Percentiles rank a stretch among this genome's conserved stretches.
Evolutionary conservation across 148 eudicot genomes (phyloP).

Genomic region (Amaranthus hypochondriacus): DNA sequence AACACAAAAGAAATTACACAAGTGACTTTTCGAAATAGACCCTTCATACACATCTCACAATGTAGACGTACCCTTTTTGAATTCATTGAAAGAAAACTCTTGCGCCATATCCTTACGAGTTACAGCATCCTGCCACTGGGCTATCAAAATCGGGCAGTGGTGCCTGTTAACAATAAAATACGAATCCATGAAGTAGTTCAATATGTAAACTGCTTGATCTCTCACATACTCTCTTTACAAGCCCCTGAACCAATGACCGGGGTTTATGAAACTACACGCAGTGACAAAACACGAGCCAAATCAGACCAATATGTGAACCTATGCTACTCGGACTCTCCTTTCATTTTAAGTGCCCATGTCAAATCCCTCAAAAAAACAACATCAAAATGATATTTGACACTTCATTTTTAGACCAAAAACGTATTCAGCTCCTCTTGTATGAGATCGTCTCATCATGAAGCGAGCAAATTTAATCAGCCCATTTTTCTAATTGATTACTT

Average conservation of each 20-base stretch:
- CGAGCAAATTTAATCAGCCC: too few relatives aligned
- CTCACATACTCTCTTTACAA: neutral
- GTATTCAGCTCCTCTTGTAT: too few relatives aligned
- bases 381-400: too few relatives aligned
- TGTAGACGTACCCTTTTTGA: slow-evolving; percentile 58
- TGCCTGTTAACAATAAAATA: slow-evolving; percentile 41
- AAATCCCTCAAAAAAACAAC: too few relatives aligned
- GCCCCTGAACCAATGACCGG: neutral
- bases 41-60: neutral
- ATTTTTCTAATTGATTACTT: too few relatives aligned
- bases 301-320: too few relatives aligned
- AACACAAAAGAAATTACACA: neutral
- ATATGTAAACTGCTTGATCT: neutral
- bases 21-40: neutral
- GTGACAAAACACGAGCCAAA: neutral
- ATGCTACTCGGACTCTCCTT: too few relatives aligned
- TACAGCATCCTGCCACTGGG: slow-evolving; percentile 86
- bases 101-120: slow-evolving; percentile 74
- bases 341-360: too few relatives aligned
- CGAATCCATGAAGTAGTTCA: slow-evolving; percentile 4
- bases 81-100: slow-evolving; percentile 61
- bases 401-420: too few relatives aligned
- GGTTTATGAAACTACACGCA: neutral
- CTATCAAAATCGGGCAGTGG: slow-evolving; percentile 64
- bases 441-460: too few relatives aligned